Evolutionary conservation across 306 rosid species (phyloP).

Genomic region (Herpetospermum pedunculosum): DNA sequence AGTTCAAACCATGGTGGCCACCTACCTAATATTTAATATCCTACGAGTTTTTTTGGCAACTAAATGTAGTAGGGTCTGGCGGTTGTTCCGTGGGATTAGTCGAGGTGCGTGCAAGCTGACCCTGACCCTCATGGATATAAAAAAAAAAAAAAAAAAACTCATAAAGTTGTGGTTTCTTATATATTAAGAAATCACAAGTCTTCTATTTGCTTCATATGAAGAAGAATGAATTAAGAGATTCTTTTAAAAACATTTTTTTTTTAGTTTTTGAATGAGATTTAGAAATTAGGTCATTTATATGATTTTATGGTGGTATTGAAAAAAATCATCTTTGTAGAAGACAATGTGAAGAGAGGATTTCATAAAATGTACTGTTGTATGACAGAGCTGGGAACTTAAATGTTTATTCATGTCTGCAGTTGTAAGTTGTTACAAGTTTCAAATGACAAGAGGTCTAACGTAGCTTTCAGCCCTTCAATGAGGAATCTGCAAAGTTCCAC

Average conservation of each 20-base stretch:
- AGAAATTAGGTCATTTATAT: background rate
- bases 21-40: too few species aligned
- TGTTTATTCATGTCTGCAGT: background rate
- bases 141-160: too few species aligned
- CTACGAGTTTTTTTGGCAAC: too few species aligned
- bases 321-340: background rate
- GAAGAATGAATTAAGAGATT: background rate
- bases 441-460: background rate
- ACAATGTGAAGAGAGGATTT: background rate
- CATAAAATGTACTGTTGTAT: background rate
- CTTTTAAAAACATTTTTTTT: background rate
- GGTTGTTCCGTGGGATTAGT: too few species aligned
- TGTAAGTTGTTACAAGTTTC: background rate
- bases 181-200: background rate
- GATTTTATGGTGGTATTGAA: background rate
- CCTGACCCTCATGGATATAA: too few species aligned
- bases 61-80: too few species aligned
- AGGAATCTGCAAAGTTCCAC: constrained; percentile 45
- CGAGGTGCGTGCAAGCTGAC: too few species aligned
- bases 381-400: background rate
- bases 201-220: background rate
- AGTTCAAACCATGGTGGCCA: too few species aligned
- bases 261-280: background rate
- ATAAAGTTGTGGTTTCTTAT: background rate
- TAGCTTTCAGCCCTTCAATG: constrained; percentile 15